Conservation (phyloP, 1,139 yeast genomes). For the Magnusiomyces fungicola region DNA sequence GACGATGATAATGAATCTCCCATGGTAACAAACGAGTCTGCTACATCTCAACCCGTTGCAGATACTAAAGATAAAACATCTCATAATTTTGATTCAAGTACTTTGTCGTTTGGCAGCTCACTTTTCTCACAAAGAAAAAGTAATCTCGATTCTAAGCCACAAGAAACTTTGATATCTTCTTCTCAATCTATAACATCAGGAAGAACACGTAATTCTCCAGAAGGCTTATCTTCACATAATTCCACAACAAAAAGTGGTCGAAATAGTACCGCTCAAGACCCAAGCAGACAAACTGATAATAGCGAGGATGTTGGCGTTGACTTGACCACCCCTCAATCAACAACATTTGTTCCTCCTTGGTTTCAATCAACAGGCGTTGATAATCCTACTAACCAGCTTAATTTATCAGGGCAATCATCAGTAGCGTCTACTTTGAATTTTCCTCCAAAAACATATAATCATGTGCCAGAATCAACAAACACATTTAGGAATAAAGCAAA, state of each 20-base stretch:
- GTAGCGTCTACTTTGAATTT: no score
- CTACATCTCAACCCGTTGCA: not conserved
- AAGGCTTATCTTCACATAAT: no score
- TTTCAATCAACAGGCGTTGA: no score
- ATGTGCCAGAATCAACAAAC: no score
- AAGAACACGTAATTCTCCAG: no score
- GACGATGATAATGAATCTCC: conserved; percentile 15
- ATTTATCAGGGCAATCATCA: no score
- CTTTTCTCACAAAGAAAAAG: not conserved
- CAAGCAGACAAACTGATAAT: not conserved
- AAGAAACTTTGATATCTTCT: not conserved
- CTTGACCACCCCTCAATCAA: conserved; percentile 1
- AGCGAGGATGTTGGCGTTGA: not conserved
- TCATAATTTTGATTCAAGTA: no score
- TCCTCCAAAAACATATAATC: no score
- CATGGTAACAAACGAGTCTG: not conserved
- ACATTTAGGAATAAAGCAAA: no score
- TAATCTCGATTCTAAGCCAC: not conserved
- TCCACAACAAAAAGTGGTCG: not conserved
- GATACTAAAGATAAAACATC: no score
- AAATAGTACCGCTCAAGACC: not conserved
- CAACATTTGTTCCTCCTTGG: conserved; percentile 1
- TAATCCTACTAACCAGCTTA: no score
- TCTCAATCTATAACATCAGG: no score
- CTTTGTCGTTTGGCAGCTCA: not conserved